Evolutionary conservation across 2,329 filamentous ascomycete species (phyloP).

Genomic region (Lecanosticta acicola): DNA sequence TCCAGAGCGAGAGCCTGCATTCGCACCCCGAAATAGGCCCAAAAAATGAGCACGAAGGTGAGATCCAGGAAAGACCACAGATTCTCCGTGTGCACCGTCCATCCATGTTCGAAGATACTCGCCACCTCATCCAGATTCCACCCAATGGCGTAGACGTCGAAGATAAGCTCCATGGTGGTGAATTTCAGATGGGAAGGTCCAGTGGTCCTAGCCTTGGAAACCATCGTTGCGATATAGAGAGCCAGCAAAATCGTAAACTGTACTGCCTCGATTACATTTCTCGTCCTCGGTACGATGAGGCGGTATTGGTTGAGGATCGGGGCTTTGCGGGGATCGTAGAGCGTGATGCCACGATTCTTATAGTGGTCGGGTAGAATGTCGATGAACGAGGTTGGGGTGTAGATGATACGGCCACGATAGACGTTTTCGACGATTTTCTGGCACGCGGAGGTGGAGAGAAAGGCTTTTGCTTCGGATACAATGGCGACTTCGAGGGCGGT

Average conservation of each 20-base stretch:
- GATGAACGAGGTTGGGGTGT: conserved; percentile 74
- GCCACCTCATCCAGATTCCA: conserved; percentile 76
- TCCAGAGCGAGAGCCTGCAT: conserved; percentile 56
- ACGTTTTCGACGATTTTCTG: conserved; percentile 79
- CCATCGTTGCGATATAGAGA: conserved; percentile 69
- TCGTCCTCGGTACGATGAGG: conserved; percentile 71
- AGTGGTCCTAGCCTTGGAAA: conserved; percentile 53
- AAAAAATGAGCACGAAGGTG: conserved; percentile 67
- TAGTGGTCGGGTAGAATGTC: conserved; percentile 82
- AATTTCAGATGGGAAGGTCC: conserved; percentile 31
- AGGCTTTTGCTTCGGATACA: conserved; percentile 72
- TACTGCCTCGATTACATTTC: conserved; percentile 67
- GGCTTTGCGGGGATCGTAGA: conserved; percentile 71
- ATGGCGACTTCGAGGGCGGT: conserved; percentile 80
- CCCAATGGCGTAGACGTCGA: conserved; percentile 68
- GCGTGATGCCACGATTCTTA: conserved; percentile 73
- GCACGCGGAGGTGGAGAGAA: conserved; percentile 70
- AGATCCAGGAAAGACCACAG: conserved; percentile 84
- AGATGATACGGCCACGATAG: conserved; percentile 72
- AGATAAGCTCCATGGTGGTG: conserved; percentile 56
- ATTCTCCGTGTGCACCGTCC: conserved; percentile 81
- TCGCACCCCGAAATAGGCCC: conserved; percentile 62
- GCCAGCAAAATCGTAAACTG: conserved; percentile 66
- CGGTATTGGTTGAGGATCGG: conserved; percentile 79
- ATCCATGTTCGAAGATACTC: conserved; percentile 67